Percentiles rank a stretch among this genome's conserved stretches.
Evolutionary conservation across 2,329 filamentous ascomycete species (phyloP).

Genomic region (Alternaria sp.): DNA sequence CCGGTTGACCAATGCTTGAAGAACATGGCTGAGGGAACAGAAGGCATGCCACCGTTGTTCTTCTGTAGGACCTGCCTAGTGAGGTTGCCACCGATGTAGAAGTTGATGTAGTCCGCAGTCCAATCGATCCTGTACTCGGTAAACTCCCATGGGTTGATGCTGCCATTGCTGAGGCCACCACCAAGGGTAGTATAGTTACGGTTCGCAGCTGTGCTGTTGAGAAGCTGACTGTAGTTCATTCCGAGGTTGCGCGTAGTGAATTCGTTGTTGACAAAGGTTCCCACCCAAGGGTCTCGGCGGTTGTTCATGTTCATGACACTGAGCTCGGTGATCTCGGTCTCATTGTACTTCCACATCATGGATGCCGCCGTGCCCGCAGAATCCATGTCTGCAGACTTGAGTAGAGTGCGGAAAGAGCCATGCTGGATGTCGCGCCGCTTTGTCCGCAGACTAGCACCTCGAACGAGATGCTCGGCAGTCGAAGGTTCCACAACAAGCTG

Average conservation of each 20-base stretch:
- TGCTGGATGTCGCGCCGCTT: constrained; percentile 55
- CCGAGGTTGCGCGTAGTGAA: constrained; percentile 48
- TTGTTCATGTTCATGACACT: constrained; percentile 56
- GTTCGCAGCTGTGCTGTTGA: constrained; percentile 30
- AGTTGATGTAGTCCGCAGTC: constrained; percentile 52
- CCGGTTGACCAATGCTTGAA: constrained; percentile 59
- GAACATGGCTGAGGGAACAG: constrained; percentile 51
- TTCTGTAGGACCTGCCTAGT: constrained; percentile 44
- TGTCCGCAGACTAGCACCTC: constrained; percentile 52
- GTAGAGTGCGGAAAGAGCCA: constrained; percentile 54
- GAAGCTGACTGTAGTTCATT: constrained; percentile 50
- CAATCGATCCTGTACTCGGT: constrained; percentile 57
- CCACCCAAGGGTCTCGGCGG: constrained; percentile 46
- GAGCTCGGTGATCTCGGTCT: constrained; percentile 51
- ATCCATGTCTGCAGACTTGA: constrained; percentile 49
- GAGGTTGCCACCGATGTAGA: constrained; percentile 50
- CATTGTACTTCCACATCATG: constrained; percentile 56
- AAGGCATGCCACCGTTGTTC: constrained; percentile 45
- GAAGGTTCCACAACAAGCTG: constrained; percentile 44
- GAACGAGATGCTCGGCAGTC: constrained; percentile 50
- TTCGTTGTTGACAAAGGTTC: constrained; percentile 48
- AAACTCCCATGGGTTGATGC: constrained; percentile 51
- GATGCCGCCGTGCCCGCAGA: constrained; percentile 53
- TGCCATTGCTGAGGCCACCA: constrained; percentile 37
- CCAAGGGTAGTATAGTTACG: constrained; percentile 50